phyloP scores from a whole-genome alignment of 495 filamentous ascomycete genomes.

The Neurospora cerealis region DNA sequence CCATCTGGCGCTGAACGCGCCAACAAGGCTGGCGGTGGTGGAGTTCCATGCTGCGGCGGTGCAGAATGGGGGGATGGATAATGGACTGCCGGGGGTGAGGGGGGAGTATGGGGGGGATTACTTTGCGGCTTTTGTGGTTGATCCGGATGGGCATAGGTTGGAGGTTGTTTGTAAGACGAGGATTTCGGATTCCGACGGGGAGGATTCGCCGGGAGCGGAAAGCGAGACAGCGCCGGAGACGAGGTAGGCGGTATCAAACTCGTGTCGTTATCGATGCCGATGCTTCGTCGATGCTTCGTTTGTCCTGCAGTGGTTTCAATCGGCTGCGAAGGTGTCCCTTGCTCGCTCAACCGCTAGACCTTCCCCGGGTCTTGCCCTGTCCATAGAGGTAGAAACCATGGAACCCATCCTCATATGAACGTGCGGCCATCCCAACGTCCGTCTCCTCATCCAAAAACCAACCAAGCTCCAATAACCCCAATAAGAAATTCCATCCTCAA shows the following conservation, averaged over 20 bases:
- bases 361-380: not conserved
- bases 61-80: conserved; percentile 21
- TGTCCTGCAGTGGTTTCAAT: not conserved
- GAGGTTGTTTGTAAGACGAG: conserved; percentile 27
- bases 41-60: conserved; percentile 29
- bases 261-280: not conserved
- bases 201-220: not conserved
- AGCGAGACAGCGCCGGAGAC: not conserved
- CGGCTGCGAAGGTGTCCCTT: no score
- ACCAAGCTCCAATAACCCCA: not conserved
- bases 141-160: conserved; percentile 30
- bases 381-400: not conserved
- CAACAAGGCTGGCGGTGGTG: conserved; percentile 21
- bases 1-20: conserved; percentile 29
- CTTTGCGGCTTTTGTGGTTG: conserved; percentile 34
- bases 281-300: not conserved
- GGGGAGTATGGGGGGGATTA: conserved; percentile 25
- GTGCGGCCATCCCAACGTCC: not conserved
- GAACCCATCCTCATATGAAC: not conserved
- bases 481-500: not conserved
- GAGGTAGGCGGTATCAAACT: not conserved
- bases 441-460: not conserved
- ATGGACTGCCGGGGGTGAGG: conserved; percentile 30
- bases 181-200: not conserved
- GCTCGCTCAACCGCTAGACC: not conserved